Conservation (phyloP, 306 rosid genomes). For the Quercus agrifolia region DNA sequence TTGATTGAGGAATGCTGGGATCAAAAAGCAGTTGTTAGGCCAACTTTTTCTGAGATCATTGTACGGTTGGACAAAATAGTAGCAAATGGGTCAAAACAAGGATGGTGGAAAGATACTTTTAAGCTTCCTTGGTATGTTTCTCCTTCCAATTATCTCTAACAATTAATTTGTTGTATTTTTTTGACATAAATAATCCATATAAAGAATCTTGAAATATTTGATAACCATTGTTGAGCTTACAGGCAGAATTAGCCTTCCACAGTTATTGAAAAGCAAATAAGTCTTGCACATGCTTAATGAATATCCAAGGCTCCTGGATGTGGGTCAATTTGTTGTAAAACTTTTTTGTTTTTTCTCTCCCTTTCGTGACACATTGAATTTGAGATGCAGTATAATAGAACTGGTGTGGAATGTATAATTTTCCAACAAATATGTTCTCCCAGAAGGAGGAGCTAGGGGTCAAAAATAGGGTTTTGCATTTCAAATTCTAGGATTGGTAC, state of each 20-base stretch:
- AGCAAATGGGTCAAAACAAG: conserved; percentile 86
- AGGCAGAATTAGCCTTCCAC: neutral
- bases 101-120: conserved; percentile 98
- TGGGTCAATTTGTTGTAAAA: neutral
- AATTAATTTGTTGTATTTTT: neutral
- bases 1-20: conserved; percentile 97
- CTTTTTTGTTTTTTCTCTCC: neutral
- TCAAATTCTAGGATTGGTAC: no score
- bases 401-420: neutral
- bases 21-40: conserved; percentile 75
- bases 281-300: neutral
- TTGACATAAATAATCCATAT: conserved; percentile 7
- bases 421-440: neutral
- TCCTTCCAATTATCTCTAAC: conserved; percentile 2
- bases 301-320: neutral
- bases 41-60: conserved; percentile 80
- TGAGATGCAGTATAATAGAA: neutral
- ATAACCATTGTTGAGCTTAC: neutral
- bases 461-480: no score
- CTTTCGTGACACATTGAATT: neutral
- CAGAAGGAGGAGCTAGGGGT: no score
- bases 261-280: neutral
- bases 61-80: conserved; percentile 80
- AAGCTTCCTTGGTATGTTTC: conserved; percentile 90
- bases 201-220: conserved; percentile 1